phyloP scores from a whole-genome alignment of 257 asterid species.

The Salvia hispanica region DNA sequence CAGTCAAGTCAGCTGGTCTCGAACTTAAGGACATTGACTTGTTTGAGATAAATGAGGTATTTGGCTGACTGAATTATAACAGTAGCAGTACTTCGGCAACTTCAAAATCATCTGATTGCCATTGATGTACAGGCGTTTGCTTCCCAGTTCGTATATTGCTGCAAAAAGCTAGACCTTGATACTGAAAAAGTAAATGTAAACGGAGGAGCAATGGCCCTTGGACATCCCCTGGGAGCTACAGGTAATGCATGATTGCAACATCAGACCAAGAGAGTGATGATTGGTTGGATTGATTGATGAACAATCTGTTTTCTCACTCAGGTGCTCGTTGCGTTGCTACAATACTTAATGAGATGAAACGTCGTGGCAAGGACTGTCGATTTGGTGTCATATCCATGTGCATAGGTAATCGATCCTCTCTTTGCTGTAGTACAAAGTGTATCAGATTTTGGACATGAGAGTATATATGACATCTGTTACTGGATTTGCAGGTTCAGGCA shows the following conservation, averaged over 20 bases:
- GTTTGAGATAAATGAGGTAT: constrained; percentile 92
- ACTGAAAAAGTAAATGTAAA: constrained; percentile 79
- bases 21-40: constrained; percentile 59
- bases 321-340: constrained; percentile 96
- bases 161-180: constrained; percentile 75
- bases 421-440: background rate
- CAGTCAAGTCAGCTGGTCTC: constrained; percentile 88
- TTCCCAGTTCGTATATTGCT: constrained; percentile 85
- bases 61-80: background rate
- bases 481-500: constrained; percentile 69
- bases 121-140: constrained; percentile 76
- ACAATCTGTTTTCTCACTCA: constrained; percentile 21
- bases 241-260: constrained; percentile 39
- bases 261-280: background rate
- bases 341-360: constrained; percentile 86
- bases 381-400: constrained; percentile 95
- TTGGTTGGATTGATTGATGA: background rate
- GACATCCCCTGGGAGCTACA: constrained; percentile 94
- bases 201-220: constrained; percentile 96
- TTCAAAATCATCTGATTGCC: background rate
- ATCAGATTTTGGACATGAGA: background rate
- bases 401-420: constrained; percentile 52
- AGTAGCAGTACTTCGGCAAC: constrained; percentile 13
- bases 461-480: constrained; percentile 15
- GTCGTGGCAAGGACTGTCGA: constrained; percentile 81